Evolutionary conservation across 306 rosid genomes (phyloP).

Genomic region (Citrullus colocynthis): DNA sequence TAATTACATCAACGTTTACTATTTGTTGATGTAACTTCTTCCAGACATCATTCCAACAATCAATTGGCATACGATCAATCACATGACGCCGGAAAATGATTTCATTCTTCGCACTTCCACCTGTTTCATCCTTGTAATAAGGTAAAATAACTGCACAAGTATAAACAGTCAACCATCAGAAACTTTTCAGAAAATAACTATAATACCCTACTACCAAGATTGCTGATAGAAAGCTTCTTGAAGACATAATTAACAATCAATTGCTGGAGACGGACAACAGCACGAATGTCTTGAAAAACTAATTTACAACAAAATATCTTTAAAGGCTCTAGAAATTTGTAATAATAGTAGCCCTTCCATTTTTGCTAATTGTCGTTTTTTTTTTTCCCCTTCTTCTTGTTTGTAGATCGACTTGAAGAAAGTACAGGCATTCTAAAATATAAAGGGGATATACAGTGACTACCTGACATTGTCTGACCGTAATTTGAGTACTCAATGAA

Average conservation of each 20-base stretch:
- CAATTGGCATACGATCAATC: conserved; percentile 86
- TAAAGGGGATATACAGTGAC: not conserved
- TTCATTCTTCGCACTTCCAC: conserved; percentile 41
- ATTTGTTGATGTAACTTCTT: conserved; percentile 83
- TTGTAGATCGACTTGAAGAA: not conserved
- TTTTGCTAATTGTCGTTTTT: not conserved
- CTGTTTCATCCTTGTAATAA: conserved; percentile 50
- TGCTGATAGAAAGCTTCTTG: not conserved
- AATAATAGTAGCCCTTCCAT: not conserved
- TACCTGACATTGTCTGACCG: conserved; percentile 86
- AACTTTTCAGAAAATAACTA: too few species aligned
- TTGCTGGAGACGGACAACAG: not conserved
- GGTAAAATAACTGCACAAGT: conserved; percentile 73
- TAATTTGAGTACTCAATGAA: conserved; percentile 85
- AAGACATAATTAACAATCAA: not conserved
- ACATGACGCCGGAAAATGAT: conserved; percentile 73
- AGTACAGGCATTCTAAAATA: not conserved
- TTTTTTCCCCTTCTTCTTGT: not conserved
- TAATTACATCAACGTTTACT: conserved; percentile 77
- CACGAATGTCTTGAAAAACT: not conserved
- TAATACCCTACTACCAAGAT: not conserved
- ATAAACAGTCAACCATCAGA: conserved; percentile 4
- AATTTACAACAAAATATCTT: not conserved
- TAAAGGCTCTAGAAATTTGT: not conserved
- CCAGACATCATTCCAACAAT: conserved; percentile 97